These are phyloP conservation scores for Globisporangium uncinulatum DNA, from an alignment of 352 stramenopile genomes.

Conservation along the genomic window DNA sequence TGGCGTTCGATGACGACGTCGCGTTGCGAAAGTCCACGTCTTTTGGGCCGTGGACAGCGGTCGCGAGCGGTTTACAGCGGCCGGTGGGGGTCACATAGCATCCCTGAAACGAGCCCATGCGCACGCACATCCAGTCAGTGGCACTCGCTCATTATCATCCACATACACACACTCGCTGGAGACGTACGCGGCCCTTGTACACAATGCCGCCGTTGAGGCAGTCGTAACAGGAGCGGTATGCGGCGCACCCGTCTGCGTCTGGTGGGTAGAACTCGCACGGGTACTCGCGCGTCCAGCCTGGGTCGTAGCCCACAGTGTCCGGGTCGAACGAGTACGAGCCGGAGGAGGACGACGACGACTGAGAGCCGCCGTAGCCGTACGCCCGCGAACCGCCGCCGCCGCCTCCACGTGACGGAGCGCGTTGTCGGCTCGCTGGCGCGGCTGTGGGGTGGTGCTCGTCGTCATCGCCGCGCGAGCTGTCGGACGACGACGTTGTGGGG, in stretches of 20 bases:
- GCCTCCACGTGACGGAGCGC: not conserved
- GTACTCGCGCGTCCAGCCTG: slow-evolving; percentile 14
- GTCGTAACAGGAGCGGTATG: slow-evolving; percentile 43
- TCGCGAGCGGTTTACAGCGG: slow-evolving; percentile 9
- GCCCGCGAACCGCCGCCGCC: slow-evolving; percentile 7
- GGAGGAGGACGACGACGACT: slow-evolving; percentile 12
- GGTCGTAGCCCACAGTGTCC: slow-evolving; percentile 15
- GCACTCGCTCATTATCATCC: not conserved
- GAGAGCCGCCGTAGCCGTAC: slow-evolving; percentile 3
- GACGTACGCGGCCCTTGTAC: slow-evolving; percentile 15
- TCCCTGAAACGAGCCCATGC: slow-evolving; percentile 3
- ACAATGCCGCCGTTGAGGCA: slow-evolving; percentile 29
- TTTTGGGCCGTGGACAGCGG: slow-evolving; percentile 9
- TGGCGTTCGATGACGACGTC: slow-evolving; percentile 9
- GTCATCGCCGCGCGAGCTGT: not conserved
- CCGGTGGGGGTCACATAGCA: slow-evolving; percentile 14
- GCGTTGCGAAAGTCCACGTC: slow-evolving; percentile 26
- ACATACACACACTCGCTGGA: slow-evolving; percentile 16
- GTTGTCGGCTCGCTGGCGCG: not conserved
- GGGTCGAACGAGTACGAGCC: slow-evolving; percentile 13
- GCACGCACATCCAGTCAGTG: too few species aligned
- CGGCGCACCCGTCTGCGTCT: slow-evolving; percentile 26
- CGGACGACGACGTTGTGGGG: slow-evolving; percentile 1
- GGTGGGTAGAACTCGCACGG: slow-evolving; percentile 39
- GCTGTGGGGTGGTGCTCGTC: not conserved